Conservation (phyloP, 768 basidiomycete species). For the Exsudoporus frostii region DNA sequence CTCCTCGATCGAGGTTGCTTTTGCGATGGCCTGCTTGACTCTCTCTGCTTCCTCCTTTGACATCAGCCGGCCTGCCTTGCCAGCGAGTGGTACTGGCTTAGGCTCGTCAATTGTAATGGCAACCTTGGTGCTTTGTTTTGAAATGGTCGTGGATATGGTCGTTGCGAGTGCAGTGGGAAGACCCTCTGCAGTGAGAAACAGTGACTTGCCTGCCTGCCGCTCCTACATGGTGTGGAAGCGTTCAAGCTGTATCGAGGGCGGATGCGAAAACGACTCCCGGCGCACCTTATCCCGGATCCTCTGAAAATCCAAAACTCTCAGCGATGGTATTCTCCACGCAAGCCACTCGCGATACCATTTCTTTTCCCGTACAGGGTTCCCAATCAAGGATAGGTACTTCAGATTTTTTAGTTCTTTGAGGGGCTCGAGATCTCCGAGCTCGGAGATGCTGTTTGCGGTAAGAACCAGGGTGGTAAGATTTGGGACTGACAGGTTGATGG, state of each 20-base stretch:
- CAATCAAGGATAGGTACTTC: constrained; percentile 72
- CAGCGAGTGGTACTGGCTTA: constrained; percentile 49
- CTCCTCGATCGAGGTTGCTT: constrained; percentile 89
- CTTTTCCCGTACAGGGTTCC: constrained; percentile 84
- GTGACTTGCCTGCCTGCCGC: constrained; percentile 64
- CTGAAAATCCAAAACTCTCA: constrained; percentile 94
- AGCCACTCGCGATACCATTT: constrained; percentile 98
- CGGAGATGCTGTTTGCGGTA: constrained; percentile 75
- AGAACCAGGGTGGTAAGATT: constrained; percentile 82
- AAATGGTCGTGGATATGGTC: constrained; percentile 69
- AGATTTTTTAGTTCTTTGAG: constrained; percentile 72
- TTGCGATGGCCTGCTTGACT: constrained; percentile 83
- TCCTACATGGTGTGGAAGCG: constrained; percentile 51
- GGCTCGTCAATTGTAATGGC: constrained; percentile 75
- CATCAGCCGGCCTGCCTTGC: constrained; percentile 82
- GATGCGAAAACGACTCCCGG: constrained; percentile 33
- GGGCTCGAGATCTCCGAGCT: constrained; percentile 83
- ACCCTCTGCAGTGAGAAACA: constrained; percentile 80
- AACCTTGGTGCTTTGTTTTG: constrained; percentile 60
- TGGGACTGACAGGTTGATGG: constrained; percentile 78
- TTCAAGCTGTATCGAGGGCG: constrained; percentile 26
- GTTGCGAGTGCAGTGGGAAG: constrained; percentile 79
- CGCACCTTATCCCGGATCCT: constrained; percentile 92
- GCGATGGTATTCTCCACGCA: constrained; percentile 79
- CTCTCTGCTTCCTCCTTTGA: constrained; percentile 88